Evolutionary conservation across 176 grass and related monocot species (phyloP), one percentile per base, ranked within the genome.

Genomic region (Leersia perrieri): DNA sequence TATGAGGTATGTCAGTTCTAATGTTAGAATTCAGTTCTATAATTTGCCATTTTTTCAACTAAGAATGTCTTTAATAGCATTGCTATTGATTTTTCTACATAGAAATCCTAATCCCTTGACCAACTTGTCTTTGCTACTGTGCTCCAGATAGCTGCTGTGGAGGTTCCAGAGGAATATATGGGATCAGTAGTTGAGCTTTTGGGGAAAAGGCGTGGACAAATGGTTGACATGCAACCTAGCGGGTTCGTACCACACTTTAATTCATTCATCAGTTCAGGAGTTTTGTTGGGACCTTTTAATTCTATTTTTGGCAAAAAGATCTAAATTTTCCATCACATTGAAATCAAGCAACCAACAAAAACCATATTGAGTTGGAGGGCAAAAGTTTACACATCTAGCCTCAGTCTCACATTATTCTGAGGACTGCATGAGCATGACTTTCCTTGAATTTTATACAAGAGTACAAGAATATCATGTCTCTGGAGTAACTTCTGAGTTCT

Each of bases 101-200:
- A 45, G 49, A 85, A 84, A 64, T 90, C 61, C 35, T 85, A 77
- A 26, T 44, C 69, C 34, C 35, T 80, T 77, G 66, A 63, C 60
- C 35, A 76, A 68, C 61, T 72, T 78, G 10, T 71, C 76, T n/a
- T 84, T 74, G 34, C 77, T 86, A 74, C 38, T 85, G 77, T 72
- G 22, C 12, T 91, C 34, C 82, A 98, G 95, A 93, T 98, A 78
- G 95, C 95, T 83, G 94, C 88, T 66, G 92, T 98, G 64, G 95
- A 98, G 82, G 88, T 98, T 9, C 95, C 95, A 60, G 95, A 98
- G 72, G 92, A 88, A 63, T 86, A 93, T 62, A 88, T 94, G 92
- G 95, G 95, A 69, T 83, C 95, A 58, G 90, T 91, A 63, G 95
- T 98, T 36, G 95, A 98, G 84, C 88, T 98, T 87, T 78, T 98